Percentiles rank a stretch among this genome's conserved stretches.
These are phyloP conservation scores for Thelonectria olida DNA, from an alignment of 2,329 filamentous ascomycete species.

Conservation along the genomic window DNA sequence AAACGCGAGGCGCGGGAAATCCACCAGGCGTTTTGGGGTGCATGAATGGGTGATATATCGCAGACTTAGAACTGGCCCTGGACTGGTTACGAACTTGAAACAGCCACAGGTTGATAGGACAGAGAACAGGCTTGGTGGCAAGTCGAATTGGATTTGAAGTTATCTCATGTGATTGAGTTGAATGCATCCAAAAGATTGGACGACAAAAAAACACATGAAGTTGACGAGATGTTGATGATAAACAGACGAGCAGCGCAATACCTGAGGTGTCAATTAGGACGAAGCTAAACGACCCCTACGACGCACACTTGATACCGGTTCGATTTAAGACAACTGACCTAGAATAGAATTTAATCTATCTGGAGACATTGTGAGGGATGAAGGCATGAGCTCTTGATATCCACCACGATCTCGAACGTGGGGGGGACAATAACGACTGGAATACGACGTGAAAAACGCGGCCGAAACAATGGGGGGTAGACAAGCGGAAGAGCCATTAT, in stretches of 20 bases:
- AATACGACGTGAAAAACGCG: neutral
- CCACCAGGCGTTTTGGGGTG: neutral
- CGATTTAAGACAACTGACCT: neutral
- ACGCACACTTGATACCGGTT: conserved; percentile 2
- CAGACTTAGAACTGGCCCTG: neutral
- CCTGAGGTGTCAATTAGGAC: neutral
- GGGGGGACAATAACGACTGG: neutral
- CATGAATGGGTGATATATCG: conserved; percentile 2
- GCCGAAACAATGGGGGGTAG: conserved; percentile 1
- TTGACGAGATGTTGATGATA: neutral
- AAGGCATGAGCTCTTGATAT: neutral
- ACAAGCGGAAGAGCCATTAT: neutral
- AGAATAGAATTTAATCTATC: conserved; percentile 1
- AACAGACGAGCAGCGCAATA: neutral
- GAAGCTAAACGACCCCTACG: neutral
- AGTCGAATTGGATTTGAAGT: neutral
- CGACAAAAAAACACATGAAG: neutral
- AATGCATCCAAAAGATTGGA: neutral
- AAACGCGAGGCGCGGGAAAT: neutral
- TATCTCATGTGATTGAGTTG: neutral
- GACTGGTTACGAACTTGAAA: conserved; percentile 1
- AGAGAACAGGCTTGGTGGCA: neutral
- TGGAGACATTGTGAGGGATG: conserved; percentile 6
- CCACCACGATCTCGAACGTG: neutral
- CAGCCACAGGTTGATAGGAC: neutral